Evolutionary conservation across 306 rosid genomes (phyloP).

Genomic region (Vigna radiata): DNA sequence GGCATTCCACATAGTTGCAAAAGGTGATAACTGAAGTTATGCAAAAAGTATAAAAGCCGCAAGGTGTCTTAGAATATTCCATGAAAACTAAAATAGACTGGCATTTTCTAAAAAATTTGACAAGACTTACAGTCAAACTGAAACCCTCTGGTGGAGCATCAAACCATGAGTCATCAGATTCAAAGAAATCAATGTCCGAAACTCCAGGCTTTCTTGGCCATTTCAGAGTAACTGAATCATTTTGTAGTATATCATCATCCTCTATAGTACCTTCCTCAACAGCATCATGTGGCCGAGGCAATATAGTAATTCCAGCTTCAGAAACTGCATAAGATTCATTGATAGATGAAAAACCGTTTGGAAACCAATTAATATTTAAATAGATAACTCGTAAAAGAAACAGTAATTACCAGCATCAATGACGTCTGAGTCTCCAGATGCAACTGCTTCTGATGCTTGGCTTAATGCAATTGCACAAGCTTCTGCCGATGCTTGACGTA

Average conservation of each 20-base stretch:
- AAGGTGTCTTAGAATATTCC: conserved; percentile 22
- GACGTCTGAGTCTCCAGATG: conserved; percentile 61
- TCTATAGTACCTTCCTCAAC: conserved; percentile 52
- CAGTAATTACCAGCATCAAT: conserved; percentile 69
- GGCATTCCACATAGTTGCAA: conserved; percentile 86
- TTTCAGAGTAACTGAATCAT: conserved; percentile 59
- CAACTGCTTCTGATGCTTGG: conserved; percentile 78
- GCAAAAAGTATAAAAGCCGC: background rate
- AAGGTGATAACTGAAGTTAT: conserved; percentile 76
- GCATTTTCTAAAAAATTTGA: background rate
- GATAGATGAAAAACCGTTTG: conserved; percentile 7
- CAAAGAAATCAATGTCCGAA: conserved; percentile 62
- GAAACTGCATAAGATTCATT: conserved; percentile 59
- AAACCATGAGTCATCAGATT: conserved; percentile 78
- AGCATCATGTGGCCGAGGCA: conserved; percentile 55
- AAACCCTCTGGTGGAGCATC: conserved; percentile 92
- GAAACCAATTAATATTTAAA: conserved; percentile 39
- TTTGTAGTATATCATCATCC: conserved; percentile 55
- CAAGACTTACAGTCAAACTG: conserved; percentile 67
- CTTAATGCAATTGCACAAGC: conserved; percentile 83
- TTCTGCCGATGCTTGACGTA: conserved; percentile 73
- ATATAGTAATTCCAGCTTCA: conserved; percentile 78
- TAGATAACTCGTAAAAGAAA: conserved; percentile 36
- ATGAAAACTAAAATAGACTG: conserved; percentile 28
- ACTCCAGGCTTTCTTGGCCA: conserved; percentile 73